These are phyloP conservation scores for Funneliformis geosporum DNA, from an alignment of 192 early-diverging fungal species.

Conservation along the genomic window DNA sequence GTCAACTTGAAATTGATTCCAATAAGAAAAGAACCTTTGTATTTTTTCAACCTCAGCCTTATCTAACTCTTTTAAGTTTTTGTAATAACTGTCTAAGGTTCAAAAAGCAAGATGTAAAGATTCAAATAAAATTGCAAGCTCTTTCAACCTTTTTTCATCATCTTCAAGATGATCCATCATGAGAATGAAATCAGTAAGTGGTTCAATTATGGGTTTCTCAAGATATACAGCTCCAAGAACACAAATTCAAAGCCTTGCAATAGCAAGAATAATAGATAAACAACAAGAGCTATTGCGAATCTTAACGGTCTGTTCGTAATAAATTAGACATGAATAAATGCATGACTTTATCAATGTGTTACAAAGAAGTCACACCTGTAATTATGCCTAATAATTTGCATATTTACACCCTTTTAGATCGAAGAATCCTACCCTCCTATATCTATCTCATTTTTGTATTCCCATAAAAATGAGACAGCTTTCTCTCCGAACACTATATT, in stretches of 20 bases:
- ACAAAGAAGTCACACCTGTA: not conserved
- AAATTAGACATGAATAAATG: conserved; percentile 20
- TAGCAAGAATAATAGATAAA: not conserved
- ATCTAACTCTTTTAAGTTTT: too few species aligned
- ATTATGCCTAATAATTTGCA: conserved; percentile 14
- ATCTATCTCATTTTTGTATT: conserved; percentile 18
- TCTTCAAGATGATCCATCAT: not conserved
- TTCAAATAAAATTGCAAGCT: not conserved
- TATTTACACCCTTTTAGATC: not conserved
- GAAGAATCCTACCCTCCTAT: not conserved
- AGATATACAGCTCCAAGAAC: conserved; percentile 3
- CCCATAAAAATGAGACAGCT: not conserved
- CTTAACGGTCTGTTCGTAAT: not conserved
- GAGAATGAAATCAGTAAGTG: conserved; percentile 2
- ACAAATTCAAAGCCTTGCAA: not conserved
- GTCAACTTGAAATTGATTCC: too few species aligned
- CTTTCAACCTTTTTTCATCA: not conserved
- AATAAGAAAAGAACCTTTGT: too few species aligned
- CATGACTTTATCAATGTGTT: not conserved
- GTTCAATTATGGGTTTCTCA: conserved; percentile 4
- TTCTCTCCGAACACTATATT: not conserved
- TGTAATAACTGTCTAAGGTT: too few species aligned
- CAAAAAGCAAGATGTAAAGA: too few species aligned
- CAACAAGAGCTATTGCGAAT: conserved; percentile 18
- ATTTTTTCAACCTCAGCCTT: too few species aligned